phyloP scores from a whole-genome alignment of 2,329 filamentous ascomycete species.

The Claviceps paspali region DNA sequence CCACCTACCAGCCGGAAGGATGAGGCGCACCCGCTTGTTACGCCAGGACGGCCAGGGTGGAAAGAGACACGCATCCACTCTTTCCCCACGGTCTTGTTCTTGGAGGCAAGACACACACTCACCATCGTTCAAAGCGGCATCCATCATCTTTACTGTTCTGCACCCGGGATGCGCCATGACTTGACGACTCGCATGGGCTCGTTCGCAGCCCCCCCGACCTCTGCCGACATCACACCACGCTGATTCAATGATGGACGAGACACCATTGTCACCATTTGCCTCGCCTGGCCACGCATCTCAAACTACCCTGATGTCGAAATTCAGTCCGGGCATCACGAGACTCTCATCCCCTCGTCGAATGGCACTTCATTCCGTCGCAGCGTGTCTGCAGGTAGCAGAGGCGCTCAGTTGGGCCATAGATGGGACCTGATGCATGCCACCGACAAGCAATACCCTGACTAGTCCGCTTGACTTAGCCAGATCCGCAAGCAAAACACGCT shows the following conservation, averaged over 20 bases:
- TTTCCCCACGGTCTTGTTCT: slow-evolving; percentile 2
- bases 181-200: background rate
- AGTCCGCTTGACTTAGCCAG: background rate
- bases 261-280: background rate
- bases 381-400: background rate
- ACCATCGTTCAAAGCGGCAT: slow-evolving; percentile 1
- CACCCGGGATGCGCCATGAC: slow-evolving; percentile 1
- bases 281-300: background rate
- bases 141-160: background rate
- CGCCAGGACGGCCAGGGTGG: slow-evolving; percentile 1
- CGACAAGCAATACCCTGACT: background rate
- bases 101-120: slow-evolving; percentile 5
- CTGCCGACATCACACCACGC: background rate
- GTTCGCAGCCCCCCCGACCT: background rate
- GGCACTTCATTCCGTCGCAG: background rate
- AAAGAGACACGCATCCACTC: background rate
- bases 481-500: background rate
- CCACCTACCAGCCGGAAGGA: slow-evolving; percentile 1
- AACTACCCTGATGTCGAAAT: background rate
- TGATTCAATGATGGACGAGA: background rate
- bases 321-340: background rate
- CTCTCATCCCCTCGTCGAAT: background rate
- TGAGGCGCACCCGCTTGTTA: slow-evolving; percentile 2
- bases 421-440: too few species aligned
- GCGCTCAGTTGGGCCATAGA: background rate